Evolutionary conservation across 2,329 filamentous ascomycete genomes (phyloP).

Genomic region (Sclerotinia trifoliorum): DNA sequence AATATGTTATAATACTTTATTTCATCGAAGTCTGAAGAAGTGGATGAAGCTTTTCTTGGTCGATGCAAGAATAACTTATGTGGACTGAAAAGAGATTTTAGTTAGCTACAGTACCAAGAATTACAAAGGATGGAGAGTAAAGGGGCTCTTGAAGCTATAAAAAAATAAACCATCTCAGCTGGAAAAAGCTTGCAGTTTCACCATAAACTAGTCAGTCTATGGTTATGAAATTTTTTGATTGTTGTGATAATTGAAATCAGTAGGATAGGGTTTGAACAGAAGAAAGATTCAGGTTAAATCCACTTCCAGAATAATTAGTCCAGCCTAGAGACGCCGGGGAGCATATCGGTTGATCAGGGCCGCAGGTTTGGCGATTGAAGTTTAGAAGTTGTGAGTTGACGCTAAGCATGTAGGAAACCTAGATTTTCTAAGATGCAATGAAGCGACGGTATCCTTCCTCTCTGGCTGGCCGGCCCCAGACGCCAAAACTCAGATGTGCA

Average conservation of each 20-base stretch:
- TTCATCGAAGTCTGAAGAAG: not conserved
- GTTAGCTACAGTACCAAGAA: not conserved
- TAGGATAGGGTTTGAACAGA: no score
- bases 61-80: not conserved
- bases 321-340: not conserved
- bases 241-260: not conserved
- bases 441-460: not conserved
- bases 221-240: no score
- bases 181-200: no score
- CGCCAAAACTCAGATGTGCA: constrained; percentile 1
- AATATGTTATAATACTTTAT: not conserved
- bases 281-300: not conserved
- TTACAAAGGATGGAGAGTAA: no score
- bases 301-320: not conserved
- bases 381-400: not conserved
- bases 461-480: not conserved
- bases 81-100: not conserved
- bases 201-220: not conserved
- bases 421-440: not conserved
- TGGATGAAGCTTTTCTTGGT: not conserved
- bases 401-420: not conserved
- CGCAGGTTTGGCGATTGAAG: not conserved
- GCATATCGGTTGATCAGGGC: not conserved
- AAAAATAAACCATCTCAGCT: not conserved
- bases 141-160: no score